Evolutionary conservation across 2,329 filamentous ascomycete species (phyloP).

Genomic region (Parastagonospora nodorum): DNA sequence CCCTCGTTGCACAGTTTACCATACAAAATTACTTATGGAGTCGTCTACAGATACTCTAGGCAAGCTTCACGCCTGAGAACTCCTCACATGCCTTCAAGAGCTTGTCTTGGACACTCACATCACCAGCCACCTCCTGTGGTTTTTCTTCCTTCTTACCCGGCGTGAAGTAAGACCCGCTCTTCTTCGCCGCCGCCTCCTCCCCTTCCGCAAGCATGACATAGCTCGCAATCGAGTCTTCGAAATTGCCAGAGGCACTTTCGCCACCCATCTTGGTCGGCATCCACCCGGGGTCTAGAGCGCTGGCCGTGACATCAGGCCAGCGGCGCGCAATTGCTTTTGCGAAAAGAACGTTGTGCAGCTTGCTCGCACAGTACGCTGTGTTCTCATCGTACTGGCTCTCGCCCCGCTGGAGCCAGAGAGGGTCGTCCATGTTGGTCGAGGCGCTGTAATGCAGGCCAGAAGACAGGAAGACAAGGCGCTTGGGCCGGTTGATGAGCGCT

Average conservation of each 20-base stretch:
- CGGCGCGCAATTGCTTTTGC: constrained; percentile 59
- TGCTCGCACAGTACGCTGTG: constrained; percentile 59
- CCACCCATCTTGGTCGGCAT: constrained; percentile 62
- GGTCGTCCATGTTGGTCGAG: constrained; percentile 49
- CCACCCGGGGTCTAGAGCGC: constrained; percentile 60
- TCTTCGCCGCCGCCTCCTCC: constrained; percentile 27
- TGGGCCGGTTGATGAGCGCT: constrained; percentile 55
- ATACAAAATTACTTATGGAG: too few relatives aligned
- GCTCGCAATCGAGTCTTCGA: constrained; percentile 55
- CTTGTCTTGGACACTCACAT: constrained; percentile 52
- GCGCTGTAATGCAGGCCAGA: constrained; percentile 58
- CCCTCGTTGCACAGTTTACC: too few relatives aligned
- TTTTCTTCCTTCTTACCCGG: constrained; percentile 34
- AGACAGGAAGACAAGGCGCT: constrained; percentile 58
- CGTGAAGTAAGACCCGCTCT: constrained; percentile 49
- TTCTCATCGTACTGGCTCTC: constrained; percentile 42
- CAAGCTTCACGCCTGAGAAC: constrained; percentile 42
- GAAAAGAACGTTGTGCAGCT: constrained; percentile 62
- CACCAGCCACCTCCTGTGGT: constrained; percentile 36
- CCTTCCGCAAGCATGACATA: constrained; percentile 57
- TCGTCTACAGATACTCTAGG: constrained; percentile 7
- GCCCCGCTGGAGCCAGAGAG: constrained; percentile 46
- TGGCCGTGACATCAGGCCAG: constrained; percentile 53
- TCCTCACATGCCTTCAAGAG: constrained; percentile 48
- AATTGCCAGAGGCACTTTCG: constrained; percentile 51